Percentiles rank a stretch among this genome's conserved stretches.
phyloP scores from a whole-genome alignment of 345 rosid genomes.

The Cardamine resedifolia region DNA sequence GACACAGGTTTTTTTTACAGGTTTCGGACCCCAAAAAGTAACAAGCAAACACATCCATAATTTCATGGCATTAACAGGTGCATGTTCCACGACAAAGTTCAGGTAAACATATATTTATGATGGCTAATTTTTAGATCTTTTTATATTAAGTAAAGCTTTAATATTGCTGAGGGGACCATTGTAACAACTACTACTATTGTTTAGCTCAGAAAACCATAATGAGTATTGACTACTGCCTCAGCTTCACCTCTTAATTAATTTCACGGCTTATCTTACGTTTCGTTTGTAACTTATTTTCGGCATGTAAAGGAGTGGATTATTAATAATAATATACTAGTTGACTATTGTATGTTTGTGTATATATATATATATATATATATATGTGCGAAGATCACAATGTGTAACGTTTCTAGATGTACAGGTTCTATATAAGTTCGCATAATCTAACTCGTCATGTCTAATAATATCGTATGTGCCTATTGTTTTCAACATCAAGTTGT shows the following conservation, averaged over 20 bases:
- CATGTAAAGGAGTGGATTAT: background rate
- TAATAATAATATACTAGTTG: too few relatives aligned
- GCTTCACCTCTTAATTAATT: background rate
- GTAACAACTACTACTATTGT: background rate
- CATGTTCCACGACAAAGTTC: background rate
- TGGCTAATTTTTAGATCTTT: background rate
- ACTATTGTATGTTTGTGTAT: too few relatives aligned
- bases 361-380: too few relatives aligned
- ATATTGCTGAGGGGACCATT: conserved; percentile 10
- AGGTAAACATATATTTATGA: background rate
- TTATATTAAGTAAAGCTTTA: background rate
- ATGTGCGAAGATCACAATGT: background rate
- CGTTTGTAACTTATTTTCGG: background rate
- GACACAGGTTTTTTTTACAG: background rate
- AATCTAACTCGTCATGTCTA: background rate
- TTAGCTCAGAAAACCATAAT: conserved; percentile 11
- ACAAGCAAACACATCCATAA: background rate
- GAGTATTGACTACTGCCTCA: conserved; percentile 6
- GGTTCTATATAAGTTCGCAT: background rate
- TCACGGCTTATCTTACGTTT: conserved; percentile 11
- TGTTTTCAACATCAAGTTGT: background rate
- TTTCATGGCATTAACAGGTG: background rate
- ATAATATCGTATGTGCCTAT: background rate
- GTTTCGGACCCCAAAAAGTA: background rate
- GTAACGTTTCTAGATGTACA: background rate